Conservation (phyloP, 208 protist genomes). For the Crithidia sp. region DNA sequence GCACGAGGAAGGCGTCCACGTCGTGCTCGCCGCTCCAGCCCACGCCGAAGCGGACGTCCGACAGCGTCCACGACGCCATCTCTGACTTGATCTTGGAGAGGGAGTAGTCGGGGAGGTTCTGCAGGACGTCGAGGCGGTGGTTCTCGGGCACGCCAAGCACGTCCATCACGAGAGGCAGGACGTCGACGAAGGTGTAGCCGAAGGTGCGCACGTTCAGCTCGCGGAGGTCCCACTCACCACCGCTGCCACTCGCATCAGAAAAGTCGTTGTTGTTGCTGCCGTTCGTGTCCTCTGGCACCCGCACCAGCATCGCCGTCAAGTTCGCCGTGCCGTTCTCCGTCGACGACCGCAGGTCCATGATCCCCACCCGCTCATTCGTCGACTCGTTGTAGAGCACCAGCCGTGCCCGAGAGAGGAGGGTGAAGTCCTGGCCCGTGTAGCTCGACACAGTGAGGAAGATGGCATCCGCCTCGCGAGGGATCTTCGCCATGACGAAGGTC, state of each 20-base stretch:
- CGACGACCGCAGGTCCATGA: slow-evolving; percentile 57
- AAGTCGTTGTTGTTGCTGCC: background rate
- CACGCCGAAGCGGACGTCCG: slow-evolving; percentile 83
- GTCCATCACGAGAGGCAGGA: slow-evolving; percentile 76
- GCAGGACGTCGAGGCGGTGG: slow-evolving; percentile 53
- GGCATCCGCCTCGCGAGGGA: slow-evolving; percentile 63
- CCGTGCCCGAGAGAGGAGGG: slow-evolving; percentile 40
- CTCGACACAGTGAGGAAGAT: slow-evolving; percentile 82
- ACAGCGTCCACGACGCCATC: slow-evolving; percentile 42
- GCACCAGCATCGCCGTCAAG: slow-evolving; percentile 68
- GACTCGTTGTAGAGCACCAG: slow-evolving; percentile 73
- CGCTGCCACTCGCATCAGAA: background rate
- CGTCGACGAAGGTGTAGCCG: slow-evolving; percentile 84
- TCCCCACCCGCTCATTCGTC: slow-evolving; percentile 58
- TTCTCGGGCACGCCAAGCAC: slow-evolving; percentile 57
- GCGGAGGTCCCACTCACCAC: slow-evolving; percentile 67
- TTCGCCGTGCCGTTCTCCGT: slow-evolving; percentile 75
- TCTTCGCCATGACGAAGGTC: slow-evolving; percentile 79
- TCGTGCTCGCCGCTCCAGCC: slow-evolving; percentile 83
- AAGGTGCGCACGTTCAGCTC: slow-evolving; percentile 78
- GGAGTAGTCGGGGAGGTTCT: slow-evolving; percentile 67
- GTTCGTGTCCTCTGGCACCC: slow-evolving; percentile 33
- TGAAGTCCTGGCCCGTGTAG: slow-evolving; percentile 81
- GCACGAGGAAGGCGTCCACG: slow-evolving; percentile 79
- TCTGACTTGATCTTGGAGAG: slow-evolving; percentile 47